Evolutionary conservation across 305 asterid genomes (phyloP), one percentile per base, ranked within the genome.

Genomic region (Salvia sclarea): DNA sequence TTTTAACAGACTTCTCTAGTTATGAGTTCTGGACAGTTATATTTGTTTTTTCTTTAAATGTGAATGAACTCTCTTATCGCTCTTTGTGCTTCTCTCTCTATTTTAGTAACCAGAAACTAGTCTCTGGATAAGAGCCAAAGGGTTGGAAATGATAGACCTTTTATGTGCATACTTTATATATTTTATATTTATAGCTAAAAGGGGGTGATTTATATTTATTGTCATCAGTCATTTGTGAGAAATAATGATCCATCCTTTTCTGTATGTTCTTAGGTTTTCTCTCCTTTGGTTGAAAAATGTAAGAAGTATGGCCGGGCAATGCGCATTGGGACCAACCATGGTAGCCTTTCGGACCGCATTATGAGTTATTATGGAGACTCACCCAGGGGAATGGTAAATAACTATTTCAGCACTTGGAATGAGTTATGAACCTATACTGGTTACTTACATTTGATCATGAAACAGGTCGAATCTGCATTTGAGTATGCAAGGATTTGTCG

Each of bases 311-410:
- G 98, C 9, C 87, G 97, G 28, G 99, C 99, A 63, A 85, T 95
- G 88, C 96, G 98, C 58, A 89, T 95, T 70, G 99, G 99, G 61
- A 92, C 99, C 64, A 95, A 95, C 82, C 99, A 95, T 22, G 99
- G 99, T 21, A 95, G 99, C 68, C 98, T 95, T 73, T 95, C 99
- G 21, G 99, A 95, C 78, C 96, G 98, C 45, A 92, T 92, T 63
- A 92, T 95, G 99, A 95, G 99, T 86, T 92, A 89, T 73, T 72
- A 89, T 69, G 98, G 99, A 33, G 99, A 95, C 86, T 95, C 99
- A 2, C 99, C 99, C 33, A 84, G 99, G 82, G 99, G 98, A 82
- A 95, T 95, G 99, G 99, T 91, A 58, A 82, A 83, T 64, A 62
- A 65, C 75, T 50, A 57, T 57, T 69, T 14, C 43, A 22, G 64